Base-by-base conservation (phyloP, 192 early-diverging fungal genomes). In the Coemansia sp. region DNA sequence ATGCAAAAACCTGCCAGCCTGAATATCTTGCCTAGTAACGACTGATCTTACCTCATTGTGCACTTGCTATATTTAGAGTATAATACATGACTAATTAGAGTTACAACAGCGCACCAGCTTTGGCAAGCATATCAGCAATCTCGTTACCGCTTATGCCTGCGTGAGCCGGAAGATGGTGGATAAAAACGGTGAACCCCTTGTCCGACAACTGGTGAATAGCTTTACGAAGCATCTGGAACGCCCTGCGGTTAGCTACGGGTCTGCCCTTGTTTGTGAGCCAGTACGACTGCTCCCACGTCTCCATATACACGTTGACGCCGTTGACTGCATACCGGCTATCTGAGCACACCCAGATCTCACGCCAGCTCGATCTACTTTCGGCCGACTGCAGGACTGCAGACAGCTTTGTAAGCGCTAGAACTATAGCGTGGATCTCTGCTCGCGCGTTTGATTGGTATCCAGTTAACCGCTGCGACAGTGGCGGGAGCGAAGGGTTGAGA, bases 261-360 rank as follows among this genome's bases (percentile, higher is more conserved):
- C 37, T 59, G 11, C 74, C 74, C 44, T 77, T 77, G 46, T 64
- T 57, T 0, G 68, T 71, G 5, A 64, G 34, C 74, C 74, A 77
- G 30, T 53, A 48, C 18, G 63, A 33, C 24, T 27, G 40, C 43
- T 61, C 57, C 74, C 74, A 77, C 15, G 64, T 45, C 50, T 77
- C 74, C 38, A 55, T 61, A 37, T 71, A 38, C 19, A 77, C 44
- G n/a, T 77, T 77, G 41, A 67, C 64, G 0, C 64, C 74, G 18
- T 77, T 64, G n/a, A 77, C 74, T 11, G 64, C 74, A 23, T 71
- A 71, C 51, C 60, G 53, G 61, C 74, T 77, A 41, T 77, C 74
- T 11, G 74, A 66, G 55, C 74, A 77, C 5, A 71, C 43, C 74
- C 74, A 77, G 9, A 77, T 59, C 45, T 77, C 74, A 18, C 45